These are phyloP conservation scores for Myxozyma sirexii DNA, from an alignment of 805 yeast genomes.

Conservation along the genomic window DNA sequence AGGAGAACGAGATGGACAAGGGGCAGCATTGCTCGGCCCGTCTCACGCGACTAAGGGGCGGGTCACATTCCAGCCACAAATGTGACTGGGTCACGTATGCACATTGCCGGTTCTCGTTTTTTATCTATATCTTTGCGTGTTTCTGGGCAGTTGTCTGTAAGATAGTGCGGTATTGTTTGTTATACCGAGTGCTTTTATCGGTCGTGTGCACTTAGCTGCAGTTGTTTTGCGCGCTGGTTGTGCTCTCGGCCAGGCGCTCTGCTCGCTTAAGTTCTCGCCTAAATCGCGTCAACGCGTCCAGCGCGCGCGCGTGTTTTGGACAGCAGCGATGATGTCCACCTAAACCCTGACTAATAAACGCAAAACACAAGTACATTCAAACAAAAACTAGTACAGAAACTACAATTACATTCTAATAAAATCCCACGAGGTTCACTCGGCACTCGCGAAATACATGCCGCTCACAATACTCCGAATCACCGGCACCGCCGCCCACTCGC, in stretches of 20 bases:
- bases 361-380: not conserved
- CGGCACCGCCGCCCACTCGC: slow-evolving; percentile 27
- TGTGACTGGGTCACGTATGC: not conserved
- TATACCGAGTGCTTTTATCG: too few species aligned
- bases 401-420: not conserved
- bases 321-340: not conserved
- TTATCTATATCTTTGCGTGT: not conserved
- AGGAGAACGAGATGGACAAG: not conserved
- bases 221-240: not conserved
- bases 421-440: not conserved
- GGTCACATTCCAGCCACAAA: slow-evolving; percentile 4
- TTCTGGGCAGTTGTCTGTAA: too few species aligned
- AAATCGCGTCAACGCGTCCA: not conserved
- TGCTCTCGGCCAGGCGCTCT: too few species aligned
- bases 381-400: not conserved
- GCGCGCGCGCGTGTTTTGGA: not conserved
- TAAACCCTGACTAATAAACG: not conserved
- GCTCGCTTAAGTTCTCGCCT: not conserved
- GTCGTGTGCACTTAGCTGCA: too few species aligned
- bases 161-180: not conserved
- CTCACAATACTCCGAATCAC: slow-evolving; percentile 28
- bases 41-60: slow-evolving; percentile 6
- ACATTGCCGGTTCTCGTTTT: not conserved
- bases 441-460: slow-evolving; percentile 31
- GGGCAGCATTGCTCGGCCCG: not conserved